Evolutionary conservation across 23 red algal genomes (phyloP).

Genomic region (Gracilaria gracilis): DNA sequence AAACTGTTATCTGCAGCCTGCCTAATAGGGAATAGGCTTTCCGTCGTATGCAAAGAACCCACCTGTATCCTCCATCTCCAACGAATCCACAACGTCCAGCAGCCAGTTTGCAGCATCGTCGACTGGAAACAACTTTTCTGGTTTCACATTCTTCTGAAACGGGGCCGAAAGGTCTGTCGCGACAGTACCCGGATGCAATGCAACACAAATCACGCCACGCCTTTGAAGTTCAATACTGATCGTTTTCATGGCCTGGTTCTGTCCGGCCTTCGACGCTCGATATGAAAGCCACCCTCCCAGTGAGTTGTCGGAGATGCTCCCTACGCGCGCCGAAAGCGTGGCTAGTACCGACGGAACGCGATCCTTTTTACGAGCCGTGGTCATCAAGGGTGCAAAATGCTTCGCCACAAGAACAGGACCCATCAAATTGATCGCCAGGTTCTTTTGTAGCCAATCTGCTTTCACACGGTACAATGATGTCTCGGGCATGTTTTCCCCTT

Average conservation of each 20-base stretch:
- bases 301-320: constrained; percentile 70
- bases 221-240: constrained; percentile 67
- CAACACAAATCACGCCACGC: constrained; percentile 63
- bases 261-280: constrained; percentile 74
- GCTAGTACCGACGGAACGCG: constrained; percentile 75
- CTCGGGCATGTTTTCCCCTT: constrained; percentile 66
- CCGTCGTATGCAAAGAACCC: constrained; percentile 71
- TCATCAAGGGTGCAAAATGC: constrained; percentile 76
- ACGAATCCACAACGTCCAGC: constrained; percentile 80
- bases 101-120: constrained; percentile 69
- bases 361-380: constrained; percentile 46
- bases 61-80: constrained; percentile 66
- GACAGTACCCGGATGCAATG: constrained; percentile 81
- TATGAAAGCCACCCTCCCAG: constrained; percentile 87
- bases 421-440: constrained; percentile 75
- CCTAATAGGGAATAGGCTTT: constrained; percentile 69
- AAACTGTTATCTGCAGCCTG: not conserved
- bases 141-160: constrained; percentile 66
- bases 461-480: constrained; percentile 62
- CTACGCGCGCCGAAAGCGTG: constrained; percentile 74
- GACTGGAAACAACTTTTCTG: constrained; percentile 63
- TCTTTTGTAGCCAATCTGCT: constrained; percentile 43
- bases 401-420: constrained; percentile 82
- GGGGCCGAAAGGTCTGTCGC: constrained; percentile 81
- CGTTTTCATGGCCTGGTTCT: constrained; percentile 82